phyloP scores from a whole-genome alignment of 2,329 filamentous ascomycete species.

The Zymoseptoria crescenta region DNA sequence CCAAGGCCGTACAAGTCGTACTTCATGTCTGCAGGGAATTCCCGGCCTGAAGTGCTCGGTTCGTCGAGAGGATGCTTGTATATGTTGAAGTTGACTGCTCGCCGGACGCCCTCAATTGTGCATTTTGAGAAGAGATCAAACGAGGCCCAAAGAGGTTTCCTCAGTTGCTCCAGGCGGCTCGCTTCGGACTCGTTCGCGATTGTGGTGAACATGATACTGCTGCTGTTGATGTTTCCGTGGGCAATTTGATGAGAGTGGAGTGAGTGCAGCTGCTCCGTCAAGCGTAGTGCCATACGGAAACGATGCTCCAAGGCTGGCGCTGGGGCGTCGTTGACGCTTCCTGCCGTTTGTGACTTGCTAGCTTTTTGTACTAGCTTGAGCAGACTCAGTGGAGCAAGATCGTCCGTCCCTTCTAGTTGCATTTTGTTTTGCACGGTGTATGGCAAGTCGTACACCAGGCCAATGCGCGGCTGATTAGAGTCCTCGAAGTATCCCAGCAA shows the following conservation, averaged over 20 bases:
- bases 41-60: constrained; percentile 29
- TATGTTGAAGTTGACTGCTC: constrained; percentile 45
- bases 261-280: constrained; percentile 65
- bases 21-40: constrained; percentile 41
- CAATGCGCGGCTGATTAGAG: constrained; percentile 58
- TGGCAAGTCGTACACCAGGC: constrained; percentile 68
- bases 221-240: constrained; percentile 62
- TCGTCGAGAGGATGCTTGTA: constrained; percentile 57
- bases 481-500: constrained; percentile 68
- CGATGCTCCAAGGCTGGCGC: constrained; percentile 65
- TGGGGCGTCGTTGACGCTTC: constrained; percentile 30
- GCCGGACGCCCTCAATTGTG: constrained; percentile 39
- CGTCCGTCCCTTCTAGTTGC: constrained; percentile 34
- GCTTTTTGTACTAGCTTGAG: constrained; percentile 42
- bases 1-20: constrained; percentile 66
- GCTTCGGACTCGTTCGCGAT: constrained; percentile 41
- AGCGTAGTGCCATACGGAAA: constrained; percentile 64
- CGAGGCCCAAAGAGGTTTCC: constrained; percentile 61
- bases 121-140: constrained; percentile 64
- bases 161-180: constrained; percentile 44
- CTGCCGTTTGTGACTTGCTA: constrained; percentile 34
- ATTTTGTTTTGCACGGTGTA: constrained; percentile 37
- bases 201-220: constrained; percentile 59
- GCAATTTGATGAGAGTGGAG: constrained; percentile 61
- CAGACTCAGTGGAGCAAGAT: constrained; percentile 35